Conservation (phyloP, 768 basidiomycete species). For the Boletus subparvulus region DNA sequence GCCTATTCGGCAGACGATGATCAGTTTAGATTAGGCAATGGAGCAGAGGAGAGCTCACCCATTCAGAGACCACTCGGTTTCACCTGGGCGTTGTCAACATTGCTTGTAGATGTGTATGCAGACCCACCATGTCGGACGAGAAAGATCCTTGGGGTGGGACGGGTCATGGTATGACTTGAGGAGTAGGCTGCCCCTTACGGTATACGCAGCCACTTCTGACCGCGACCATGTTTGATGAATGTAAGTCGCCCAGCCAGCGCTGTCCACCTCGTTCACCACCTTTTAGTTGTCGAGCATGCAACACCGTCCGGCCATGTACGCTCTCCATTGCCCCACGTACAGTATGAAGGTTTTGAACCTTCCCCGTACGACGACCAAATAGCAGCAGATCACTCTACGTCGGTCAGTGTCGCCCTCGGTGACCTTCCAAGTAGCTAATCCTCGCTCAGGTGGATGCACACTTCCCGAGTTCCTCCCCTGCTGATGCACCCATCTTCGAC, state of each 20-base stretch:
- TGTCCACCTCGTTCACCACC: not conserved
- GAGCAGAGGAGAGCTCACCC: constrained; percentile 47
- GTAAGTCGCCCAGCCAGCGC: constrained; percentile 37
- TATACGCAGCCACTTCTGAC: not conserved
- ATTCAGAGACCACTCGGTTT: constrained; percentile 93
- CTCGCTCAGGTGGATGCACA: constrained; percentile 31
- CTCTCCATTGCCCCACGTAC: constrained; percentile 54
- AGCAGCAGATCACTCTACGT: constrained; percentile 39
- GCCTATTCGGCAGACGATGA: constrained; percentile 37
- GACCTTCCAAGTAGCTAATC: constrained; percentile 6
- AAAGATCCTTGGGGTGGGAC: constrained; percentile 72
- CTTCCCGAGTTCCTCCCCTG: constrained; percentile 32
- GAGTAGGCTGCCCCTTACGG: too few species aligned
- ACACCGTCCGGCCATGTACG: constrained; percentile 43
- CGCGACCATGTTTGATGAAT: constrained; percentile 63
- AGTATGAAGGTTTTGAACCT: constrained; percentile 89
- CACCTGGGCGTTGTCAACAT: constrained; percentile 47
- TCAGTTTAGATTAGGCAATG: not conserved
- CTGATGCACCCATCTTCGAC: constrained; percentile 66
- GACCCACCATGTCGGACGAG: constrained; percentile 72
- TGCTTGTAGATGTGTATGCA: not conserved
- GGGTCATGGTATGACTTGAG: constrained; percentile 23
- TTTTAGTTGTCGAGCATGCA: constrained; percentile 84
- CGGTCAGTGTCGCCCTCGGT: constrained; percentile 7
- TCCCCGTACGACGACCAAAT: constrained; percentile 55